Evolutionary conservation across 345 rosid species (phyloP).

Genomic region (Linum usitatissimum): DNA sequence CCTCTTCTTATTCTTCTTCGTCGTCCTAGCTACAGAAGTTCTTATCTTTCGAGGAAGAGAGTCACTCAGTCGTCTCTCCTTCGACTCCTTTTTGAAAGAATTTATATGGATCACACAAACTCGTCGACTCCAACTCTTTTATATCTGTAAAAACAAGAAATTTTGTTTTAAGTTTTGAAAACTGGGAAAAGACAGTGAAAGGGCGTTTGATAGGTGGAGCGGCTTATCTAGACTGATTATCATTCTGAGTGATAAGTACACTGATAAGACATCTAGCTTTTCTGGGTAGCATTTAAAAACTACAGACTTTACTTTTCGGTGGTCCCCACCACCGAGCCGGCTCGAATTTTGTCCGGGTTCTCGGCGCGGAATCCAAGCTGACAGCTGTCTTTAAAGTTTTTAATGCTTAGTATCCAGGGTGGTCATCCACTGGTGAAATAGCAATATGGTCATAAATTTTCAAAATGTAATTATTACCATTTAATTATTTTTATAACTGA

Average conservation of each 20-base stretch:
- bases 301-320: background rate
- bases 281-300: background rate
- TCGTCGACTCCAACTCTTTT: slow-evolving; percentile 17
- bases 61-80: background rate
- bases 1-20: background rate
- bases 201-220: fast-evolving
- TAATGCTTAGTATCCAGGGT: no score
- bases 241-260: slow-evolving; percentile 14
- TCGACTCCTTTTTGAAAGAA: slow-evolving; percentile 14
- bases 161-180: slow-evolving; percentile 30
- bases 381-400: slow-evolving; percentile 24
- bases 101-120: slow-evolving; percentile 5
- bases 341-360: slow-evolving; percentile 41
- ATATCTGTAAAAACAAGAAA: slow-evolving; percentile 19
- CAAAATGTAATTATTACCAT: no score
- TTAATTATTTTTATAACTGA: no score
- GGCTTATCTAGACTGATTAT: background rate
- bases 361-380: slow-evolving; percentile 71
- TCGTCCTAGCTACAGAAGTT: background rate
- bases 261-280: background rate
- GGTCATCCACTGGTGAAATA: no score
- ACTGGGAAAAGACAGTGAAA: slow-evolving; percentile 31
- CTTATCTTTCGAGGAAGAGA: no score
- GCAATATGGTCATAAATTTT: no score
- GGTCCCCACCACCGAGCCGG: slow-evolving; percentile 58